Conservation (phyloP, 129 eudicot species). For the Chrysanthemum lavandulifolium region DNA sequence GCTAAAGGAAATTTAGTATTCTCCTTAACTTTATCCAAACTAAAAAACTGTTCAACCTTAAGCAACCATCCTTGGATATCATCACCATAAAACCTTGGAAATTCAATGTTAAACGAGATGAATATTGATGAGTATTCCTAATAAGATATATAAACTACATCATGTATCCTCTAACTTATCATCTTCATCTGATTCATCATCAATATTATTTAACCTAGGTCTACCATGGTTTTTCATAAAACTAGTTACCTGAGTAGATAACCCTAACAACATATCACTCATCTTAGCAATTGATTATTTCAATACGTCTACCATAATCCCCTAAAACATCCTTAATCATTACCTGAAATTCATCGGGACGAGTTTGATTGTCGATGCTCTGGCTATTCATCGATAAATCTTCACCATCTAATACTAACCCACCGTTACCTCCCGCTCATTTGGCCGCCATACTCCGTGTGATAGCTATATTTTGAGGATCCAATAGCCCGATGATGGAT, state of each 20-base stretch:
- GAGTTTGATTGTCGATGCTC: no score
- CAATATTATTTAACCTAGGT: not conserved
- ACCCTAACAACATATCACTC: not conserved
- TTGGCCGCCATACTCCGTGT: no score
- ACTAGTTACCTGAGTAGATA: not conserved
- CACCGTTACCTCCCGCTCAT: no score
- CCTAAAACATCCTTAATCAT: not conserved
- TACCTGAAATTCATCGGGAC: not conserved
- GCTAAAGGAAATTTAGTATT: not conserved
- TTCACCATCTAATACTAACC: no score
- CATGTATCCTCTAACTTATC: not conserved
- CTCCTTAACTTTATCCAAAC: not conserved
- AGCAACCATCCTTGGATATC: not conserved
- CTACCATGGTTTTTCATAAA: not conserved
- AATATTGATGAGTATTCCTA: not conserved
- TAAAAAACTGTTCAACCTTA: not conserved
- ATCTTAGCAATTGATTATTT: not conserved
- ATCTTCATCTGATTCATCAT: not conserved
- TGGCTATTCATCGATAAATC: no score
- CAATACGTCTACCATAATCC: not conserved
- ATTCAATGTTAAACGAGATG: not conserved
- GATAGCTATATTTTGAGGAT: no score
- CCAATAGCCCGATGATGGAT: no score
- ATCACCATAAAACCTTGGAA: not conserved
- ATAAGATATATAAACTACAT: not conserved